Evolutionary conservation across 2,329 filamentous ascomycete genomes (phyloP).

Genomic region (Metarhizium rileyi): DNA sequence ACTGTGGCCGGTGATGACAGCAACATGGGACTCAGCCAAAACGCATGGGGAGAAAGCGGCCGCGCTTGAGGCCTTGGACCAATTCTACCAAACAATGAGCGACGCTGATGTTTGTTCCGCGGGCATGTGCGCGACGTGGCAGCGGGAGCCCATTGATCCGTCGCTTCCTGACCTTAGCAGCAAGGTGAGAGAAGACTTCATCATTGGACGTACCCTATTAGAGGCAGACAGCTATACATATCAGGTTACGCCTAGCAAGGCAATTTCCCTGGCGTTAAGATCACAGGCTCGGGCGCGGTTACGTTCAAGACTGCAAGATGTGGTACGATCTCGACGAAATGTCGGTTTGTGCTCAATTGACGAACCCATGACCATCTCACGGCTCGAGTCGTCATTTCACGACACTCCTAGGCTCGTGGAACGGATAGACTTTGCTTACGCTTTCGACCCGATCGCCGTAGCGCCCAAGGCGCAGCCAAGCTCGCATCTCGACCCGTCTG

Average conservation of each 20-base stretch:
- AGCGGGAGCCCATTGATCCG: conserved; percentile 48
- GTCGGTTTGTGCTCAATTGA: conserved; percentile 18
- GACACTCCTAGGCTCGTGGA: conserved; percentile 21
- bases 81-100: conserved; percentile 52
- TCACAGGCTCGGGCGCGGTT: conserved; percentile 18
- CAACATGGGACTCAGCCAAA: conserved; percentile 3
- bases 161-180: conserved; percentile 46
- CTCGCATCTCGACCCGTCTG: conserved; percentile 52
- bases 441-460: conserved; percentile 51
- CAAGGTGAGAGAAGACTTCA: conserved; percentile 40
- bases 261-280: conserved; percentile 20
- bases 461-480: conserved; percentile 31
- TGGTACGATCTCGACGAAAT: not conserved
- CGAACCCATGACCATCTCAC: conserved; percentile 23
- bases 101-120: conserved; percentile 52
- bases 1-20: conserved; percentile 27
- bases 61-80: conserved; percentile 40
- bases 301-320: not conserved
- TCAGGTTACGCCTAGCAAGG: conserved; percentile 17
- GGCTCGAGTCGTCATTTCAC: conserved; percentile 29
- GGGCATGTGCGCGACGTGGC: conserved; percentile 32
- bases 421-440: conserved; percentile 44
- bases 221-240: conserved; percentile 30
- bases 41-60: conserved; percentile 16
- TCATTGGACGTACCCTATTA: conserved; percentile 36